Evolutionary conservation across 257 asterid species (phyloP), one percentile per base, ranked within the genome.

Genomic region (Nyctanthes arbortristis): DNA sequence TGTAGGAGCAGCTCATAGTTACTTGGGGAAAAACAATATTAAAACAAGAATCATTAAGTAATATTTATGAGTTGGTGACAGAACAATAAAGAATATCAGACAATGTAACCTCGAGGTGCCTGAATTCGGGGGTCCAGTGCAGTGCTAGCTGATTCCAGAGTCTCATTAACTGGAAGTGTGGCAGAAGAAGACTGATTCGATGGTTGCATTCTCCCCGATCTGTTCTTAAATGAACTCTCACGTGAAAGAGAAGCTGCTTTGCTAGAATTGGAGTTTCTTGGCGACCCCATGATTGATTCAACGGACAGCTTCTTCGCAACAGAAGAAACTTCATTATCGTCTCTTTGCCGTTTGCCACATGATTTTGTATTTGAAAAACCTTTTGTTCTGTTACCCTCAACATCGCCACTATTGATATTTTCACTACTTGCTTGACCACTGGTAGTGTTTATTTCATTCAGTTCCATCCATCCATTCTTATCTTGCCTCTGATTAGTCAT

Each of bases 271-370:
- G 77, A 56, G 61, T 73, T 62, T 77, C 79, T 86, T 52, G 95
- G 84, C 5, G 87, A 84, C 58, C 82, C 82, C 69, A 70, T 70
- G 71, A 71, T 67, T 52, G 82, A 56, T 76, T 89, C 96, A 58
- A 76, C 71, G 62, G 85, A 84, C 22, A 77, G 89, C 75, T 82
- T 87, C 81, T 91, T 91, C 34, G 75, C 80, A 18, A 62, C 69
- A 60, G 93, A 87, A 73, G 90, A 83, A 78, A 87, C 89, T 87
- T 91, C 97, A 13, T 63, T 69, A 72, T 89, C 96, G 68, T 86
- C 95, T 76, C 78, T 77, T 32, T 16, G 79, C 76, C 96, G 88
- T 81, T 89, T 93, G 79, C 80, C 74, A 74, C 84, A 70, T 47
- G 54, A 40, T 84, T 76, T 86, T 52, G 60, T 33, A 67, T 54